Evolutionary conservation across 1,284 basidiomycete genomes (phyloP).

Genomic region (Ganoderma multipileum): DNA sequence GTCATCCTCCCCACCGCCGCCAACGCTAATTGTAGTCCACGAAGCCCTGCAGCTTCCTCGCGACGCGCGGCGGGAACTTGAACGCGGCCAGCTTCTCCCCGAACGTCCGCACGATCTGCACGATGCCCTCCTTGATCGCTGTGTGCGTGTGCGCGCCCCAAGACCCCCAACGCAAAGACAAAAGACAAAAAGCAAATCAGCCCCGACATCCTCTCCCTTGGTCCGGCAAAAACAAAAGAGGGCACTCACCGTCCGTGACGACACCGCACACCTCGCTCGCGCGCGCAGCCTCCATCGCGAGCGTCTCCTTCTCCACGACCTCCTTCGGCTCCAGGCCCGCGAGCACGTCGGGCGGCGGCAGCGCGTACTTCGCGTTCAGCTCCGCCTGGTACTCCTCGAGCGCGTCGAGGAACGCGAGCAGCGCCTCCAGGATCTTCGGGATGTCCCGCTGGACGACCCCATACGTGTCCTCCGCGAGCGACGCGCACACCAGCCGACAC

Average conservation of each 20-base stretch:
- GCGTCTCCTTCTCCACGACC: constrained; percentile 41
- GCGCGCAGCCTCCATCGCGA: constrained; percentile 51
- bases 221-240: background rate
- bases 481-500: constrained; percentile 72
- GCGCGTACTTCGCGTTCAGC: constrained; percentile 45
- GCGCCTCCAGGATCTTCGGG: constrained; percentile 78
- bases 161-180: background rate
- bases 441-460: constrained; percentile 87
- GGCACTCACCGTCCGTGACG: constrained; percentile 62
- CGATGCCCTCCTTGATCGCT: constrained; percentile 77
- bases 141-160: background rate
- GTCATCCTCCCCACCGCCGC: background rate
- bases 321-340: constrained; percentile 39
- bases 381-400: constrained; percentile 69
- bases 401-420: constrained; percentile 69
- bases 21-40: constrained; percentile 57
- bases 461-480: constrained; percentile 80
- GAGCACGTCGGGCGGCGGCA: constrained; percentile 46
- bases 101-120: constrained; percentile 75
- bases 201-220: background rate
- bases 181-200: constrained; percentile 20
- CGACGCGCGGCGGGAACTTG: constrained; percentile 74
- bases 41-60: constrained; percentile 72
- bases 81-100: constrained; percentile 78
- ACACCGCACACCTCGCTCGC: constrained; percentile 63